Conservation (phyloP, 192 early-diverging fungal species). For the Gigaspora rosea region DNA sequence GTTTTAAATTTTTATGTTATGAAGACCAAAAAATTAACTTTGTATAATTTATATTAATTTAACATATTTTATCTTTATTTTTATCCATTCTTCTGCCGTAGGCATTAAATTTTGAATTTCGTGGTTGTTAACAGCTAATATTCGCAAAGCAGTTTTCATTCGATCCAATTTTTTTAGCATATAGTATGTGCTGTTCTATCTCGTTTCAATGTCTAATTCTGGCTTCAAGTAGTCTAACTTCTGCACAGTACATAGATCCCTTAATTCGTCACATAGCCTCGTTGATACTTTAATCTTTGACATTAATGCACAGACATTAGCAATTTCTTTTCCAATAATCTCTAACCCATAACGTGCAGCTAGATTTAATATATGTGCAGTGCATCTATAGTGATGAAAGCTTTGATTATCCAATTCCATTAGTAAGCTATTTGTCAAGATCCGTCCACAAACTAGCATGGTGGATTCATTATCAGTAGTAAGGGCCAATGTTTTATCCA, state of each 20-base stretch:
- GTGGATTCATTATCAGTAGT: conserved; percentile 1
- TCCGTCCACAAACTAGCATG: background rate
- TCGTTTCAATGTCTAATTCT: background rate
- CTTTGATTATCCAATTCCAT: background rate
- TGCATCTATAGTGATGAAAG: background rate
- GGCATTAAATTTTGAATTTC: background rate
- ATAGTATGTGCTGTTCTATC: conserved; percentile 11
- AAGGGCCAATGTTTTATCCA: background rate
- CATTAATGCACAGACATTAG: background rate
- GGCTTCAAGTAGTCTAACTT: background rate
- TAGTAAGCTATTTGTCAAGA: background rate
- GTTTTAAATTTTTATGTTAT: background rate
- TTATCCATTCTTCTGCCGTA: background rate
- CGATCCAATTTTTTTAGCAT: conserved; percentile 9
- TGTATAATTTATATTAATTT: background rate
- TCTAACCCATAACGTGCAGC: background rate
- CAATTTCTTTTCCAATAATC: background rate
- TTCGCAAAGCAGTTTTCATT: background rate
- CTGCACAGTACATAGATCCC: background rate
- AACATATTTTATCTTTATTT: background rate
- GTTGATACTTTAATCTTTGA: background rate
- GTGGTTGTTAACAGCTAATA: background rate
- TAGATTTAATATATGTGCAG: conserved; percentile 1
- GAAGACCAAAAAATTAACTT: background rate
- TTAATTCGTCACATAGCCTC: background rate